A percentile compares a stretch with the other conserved stretches of the same genome.
These are phyloP conservation scores for Lactarius hatsudake DNA, from an alignment of 768 basidiomycete genomes.

Conservation along the genomic window DNA sequence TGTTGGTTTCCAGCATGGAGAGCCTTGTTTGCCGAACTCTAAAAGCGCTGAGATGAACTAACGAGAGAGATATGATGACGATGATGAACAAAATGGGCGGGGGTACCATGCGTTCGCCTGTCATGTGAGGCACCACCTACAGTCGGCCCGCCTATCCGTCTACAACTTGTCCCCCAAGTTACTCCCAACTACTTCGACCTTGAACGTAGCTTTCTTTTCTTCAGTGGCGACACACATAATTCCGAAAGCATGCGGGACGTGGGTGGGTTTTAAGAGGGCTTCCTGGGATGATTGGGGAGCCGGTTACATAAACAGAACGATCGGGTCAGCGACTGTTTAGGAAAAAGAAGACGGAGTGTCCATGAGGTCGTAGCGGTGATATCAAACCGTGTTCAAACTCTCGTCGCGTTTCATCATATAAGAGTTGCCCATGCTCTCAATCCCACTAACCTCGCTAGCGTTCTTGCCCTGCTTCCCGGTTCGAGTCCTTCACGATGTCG, in stretches of 20 bases:
- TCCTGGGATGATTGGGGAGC: neutral
- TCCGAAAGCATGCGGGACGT: neutral
- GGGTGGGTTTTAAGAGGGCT: neutral
- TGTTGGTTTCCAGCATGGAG: neutral
- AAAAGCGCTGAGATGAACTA: neutral
- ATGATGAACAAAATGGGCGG: neutral
- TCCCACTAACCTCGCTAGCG: neutral
- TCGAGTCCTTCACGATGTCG: neutral
- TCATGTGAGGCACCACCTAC: neutral
- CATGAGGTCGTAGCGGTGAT: slow-evolving; percentile 7
- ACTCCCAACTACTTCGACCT: neutral
- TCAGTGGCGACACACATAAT: neutral
- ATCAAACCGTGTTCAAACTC: slow-evolving; percentile 2
- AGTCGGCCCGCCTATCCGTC: neutral
- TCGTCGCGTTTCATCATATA: slow-evolving; percentile 9
- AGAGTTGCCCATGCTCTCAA: neutral
- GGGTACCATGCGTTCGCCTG: neutral
- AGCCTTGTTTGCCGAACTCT: neutral
- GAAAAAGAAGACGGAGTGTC: neutral
- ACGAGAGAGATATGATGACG: no score
- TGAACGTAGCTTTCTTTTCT: neutral
- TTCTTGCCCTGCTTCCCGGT: neutral
- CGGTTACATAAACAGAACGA: neutral
- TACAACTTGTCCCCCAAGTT: no score
- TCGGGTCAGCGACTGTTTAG: neutral